phyloP scores from a whole-genome alignment of 2,329 filamentous ascomycete genomes.

The Albophoma yamanashiensis region DNA sequence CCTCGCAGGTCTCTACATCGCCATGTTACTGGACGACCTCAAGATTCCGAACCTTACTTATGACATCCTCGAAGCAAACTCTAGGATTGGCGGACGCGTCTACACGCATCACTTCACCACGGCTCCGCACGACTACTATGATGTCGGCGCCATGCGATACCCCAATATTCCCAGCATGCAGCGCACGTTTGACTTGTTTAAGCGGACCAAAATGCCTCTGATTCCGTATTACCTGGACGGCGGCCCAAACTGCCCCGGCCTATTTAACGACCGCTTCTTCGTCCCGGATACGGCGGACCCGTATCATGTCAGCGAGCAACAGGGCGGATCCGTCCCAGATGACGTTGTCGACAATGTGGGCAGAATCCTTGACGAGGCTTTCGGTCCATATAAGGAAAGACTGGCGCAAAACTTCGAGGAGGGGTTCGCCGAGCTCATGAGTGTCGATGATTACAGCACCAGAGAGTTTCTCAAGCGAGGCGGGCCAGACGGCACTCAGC shows the following conservation, averaged over 20 bases:
- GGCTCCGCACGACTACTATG: constrained; percentile 24
- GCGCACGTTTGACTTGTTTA: constrained; percentile 3
- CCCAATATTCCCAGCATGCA: constrained; percentile 20
- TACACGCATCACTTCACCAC: constrained; percentile 22
- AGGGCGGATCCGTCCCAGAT: constrained; percentile 5
- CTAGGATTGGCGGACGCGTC: constrained; percentile 21
- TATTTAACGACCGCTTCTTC: constrained; percentile 7
- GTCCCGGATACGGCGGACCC: neutral
- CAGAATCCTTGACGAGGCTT: constrained; percentile 1
- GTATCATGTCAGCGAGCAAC: constrained; percentile 2
- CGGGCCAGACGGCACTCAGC: constrained; percentile 1
- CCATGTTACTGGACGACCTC: constrained; percentile 19
- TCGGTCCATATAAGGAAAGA: constrained; percentile 1
- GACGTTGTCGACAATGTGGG: constrained; percentile 4
- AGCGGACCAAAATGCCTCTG: constrained; percentile 1
- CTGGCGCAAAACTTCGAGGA: constrained; percentile 2
- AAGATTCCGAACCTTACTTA: constrained; percentile 11
- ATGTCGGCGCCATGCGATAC: constrained; percentile 29
- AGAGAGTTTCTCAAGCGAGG: constrained; percentile 10
- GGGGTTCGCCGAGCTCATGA: constrained; percentile 3
- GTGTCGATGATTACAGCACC: constrained; percentile 9
- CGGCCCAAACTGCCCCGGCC: neutral
- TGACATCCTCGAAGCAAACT: constrained; percentile 22
- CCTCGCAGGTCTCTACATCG: constrained; percentile 22
- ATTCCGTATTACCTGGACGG: constrained; percentile 4